Conservation (phyloP, 441 rosid genomes). For the Jatropha podagrica region DNA sequence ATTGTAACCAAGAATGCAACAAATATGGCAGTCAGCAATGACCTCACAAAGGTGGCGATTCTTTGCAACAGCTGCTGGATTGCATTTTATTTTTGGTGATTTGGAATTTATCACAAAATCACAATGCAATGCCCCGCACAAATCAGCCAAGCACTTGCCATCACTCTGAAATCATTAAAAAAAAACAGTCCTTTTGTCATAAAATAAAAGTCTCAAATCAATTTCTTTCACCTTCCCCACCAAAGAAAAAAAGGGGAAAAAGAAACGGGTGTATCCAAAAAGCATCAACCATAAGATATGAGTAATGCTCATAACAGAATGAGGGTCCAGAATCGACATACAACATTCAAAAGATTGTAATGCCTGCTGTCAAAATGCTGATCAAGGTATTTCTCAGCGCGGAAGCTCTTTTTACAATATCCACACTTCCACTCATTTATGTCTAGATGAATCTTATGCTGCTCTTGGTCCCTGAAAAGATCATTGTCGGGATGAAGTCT, state of each 20-base stretch:
- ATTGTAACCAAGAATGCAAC: slow-evolving; percentile 9
- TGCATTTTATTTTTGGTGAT: slow-evolving; percentile 70
- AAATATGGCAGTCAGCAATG: slow-evolving; percentile 22
- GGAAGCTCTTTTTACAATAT: slow-evolving; percentile 92
- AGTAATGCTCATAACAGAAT: slow-evolving; percentile 16
- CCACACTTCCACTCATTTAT: slow-evolving; percentile 88
- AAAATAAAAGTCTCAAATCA: neutral
- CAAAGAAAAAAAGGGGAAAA: neutral
- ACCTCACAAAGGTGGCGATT: slow-evolving; percentile 97
- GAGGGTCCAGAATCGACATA: slow-evolving; percentile 45
- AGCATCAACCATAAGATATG: neutral
- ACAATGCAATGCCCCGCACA: slow-evolving; percentile 96
- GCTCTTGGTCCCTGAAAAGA: slow-evolving; percentile 87
- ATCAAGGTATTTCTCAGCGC: slow-evolving; percentile 80
- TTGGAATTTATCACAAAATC: slow-evolving; percentile 67
- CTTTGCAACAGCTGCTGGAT: slow-evolving; percentile 82
- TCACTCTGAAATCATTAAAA: slow-evolving; percentile 51
- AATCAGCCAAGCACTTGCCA: slow-evolving; percentile 87
- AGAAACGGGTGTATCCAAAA: neutral
- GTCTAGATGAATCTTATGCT: slow-evolving; percentile 77
- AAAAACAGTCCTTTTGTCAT: neutral
- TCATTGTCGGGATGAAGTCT: slow-evolving; percentile 86
- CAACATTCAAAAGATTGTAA: slow-evolving; percentile 72
- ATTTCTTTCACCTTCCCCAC: neutral
- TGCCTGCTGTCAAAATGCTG: slow-evolving; percentile 84